Conservation (phyloP, 768 basidiomycete species). For the Leucogyrophana mollusca region DNA sequence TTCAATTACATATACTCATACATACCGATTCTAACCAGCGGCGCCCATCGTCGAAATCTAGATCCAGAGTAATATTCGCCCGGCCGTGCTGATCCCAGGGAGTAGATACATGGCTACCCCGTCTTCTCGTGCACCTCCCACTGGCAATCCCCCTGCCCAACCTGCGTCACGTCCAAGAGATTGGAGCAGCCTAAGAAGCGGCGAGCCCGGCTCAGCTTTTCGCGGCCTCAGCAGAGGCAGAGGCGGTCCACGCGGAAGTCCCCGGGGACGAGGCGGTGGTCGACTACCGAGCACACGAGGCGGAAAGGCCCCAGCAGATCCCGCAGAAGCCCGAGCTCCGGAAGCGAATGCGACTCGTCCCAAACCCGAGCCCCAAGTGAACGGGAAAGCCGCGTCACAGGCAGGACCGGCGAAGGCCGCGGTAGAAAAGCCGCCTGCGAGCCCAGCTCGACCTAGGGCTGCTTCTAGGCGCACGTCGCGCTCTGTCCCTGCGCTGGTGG, state of each 20-base stretch:
- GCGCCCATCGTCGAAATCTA: too few species aligned
- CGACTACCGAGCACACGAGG: constrained; percentile 28
- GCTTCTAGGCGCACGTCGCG: constrained; percentile 21
- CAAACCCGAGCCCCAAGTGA: constrained; percentile 8
- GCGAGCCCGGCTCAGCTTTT: constrained; percentile 49
- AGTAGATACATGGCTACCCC: constrained; percentile 43
- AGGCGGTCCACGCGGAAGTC: constrained; percentile 32
- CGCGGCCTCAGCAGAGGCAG: constrained; percentile 40
- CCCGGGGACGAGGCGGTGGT: constrained; percentile 25
- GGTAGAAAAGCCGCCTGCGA: constrained; percentile 21
- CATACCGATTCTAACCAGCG: too few species aligned
- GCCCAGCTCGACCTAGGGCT: constrained; percentile 17
- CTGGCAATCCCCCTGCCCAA: constrained; percentile 24
- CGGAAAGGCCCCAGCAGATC: constrained; percentile 16
- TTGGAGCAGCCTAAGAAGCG: constrained; percentile 39
- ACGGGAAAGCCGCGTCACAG: constrained; percentile 18
- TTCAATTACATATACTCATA: neutral
- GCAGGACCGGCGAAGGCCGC: constrained; percentile 18
- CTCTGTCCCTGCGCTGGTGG: constrained; percentile 16
- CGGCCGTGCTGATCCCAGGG: too few species aligned
- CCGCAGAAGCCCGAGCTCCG: constrained; percentile 15
- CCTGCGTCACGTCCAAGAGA: constrained; percentile 34
- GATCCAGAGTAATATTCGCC: too few species aligned
- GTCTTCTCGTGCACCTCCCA: constrained; percentile 28
- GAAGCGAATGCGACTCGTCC: constrained; percentile 15